phyloP scores from a whole-genome alignment of 108 stramenopile species.

The Cyclotella baltica region DNA sequence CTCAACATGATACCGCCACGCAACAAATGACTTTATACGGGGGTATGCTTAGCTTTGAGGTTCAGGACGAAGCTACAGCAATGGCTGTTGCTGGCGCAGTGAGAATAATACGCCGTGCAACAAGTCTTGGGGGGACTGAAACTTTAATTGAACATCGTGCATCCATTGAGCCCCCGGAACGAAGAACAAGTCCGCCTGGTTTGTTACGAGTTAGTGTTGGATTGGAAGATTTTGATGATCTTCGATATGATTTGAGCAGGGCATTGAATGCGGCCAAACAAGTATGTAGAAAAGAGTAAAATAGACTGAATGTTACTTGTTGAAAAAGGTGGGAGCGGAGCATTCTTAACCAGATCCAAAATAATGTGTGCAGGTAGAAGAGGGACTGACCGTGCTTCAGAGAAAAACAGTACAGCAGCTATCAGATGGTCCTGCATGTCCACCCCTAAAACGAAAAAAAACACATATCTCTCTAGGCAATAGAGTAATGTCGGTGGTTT shows the following conservation, averaged over 20 bases:
- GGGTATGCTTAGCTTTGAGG: constrained; percentile 93
- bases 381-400: no score
- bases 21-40: constrained; percentile 77
- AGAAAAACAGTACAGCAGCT: no score
- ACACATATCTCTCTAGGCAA: no score
- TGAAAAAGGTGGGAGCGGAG: no score
- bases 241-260: constrained; percentile 77
- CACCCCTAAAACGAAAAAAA: no score
- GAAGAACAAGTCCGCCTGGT: constrained; percentile 78
- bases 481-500: no score
- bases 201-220: constrained; percentile 92
- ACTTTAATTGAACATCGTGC: constrained; percentile 93
- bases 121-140: constrained; percentile 97
- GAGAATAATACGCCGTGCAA: constrained; percentile 79
- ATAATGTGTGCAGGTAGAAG: no score
- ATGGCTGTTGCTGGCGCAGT: constrained; percentile 85
- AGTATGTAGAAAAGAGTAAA: not conserved
- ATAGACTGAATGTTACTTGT: not conserved
- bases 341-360: no score
- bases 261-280: constrained; percentile 63
- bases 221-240: constrained; percentile 84
- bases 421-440: no score
- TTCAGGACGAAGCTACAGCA: constrained; percentile 69
- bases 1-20: constrained; percentile 81
- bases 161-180: constrained; percentile 87